Evolutionary conservation across 2,329 filamentous ascomycete genomes (phyloP), one percentile per base, ranked within the genome.

Genomic region (Colletotrichum endophyticum): DNA sequence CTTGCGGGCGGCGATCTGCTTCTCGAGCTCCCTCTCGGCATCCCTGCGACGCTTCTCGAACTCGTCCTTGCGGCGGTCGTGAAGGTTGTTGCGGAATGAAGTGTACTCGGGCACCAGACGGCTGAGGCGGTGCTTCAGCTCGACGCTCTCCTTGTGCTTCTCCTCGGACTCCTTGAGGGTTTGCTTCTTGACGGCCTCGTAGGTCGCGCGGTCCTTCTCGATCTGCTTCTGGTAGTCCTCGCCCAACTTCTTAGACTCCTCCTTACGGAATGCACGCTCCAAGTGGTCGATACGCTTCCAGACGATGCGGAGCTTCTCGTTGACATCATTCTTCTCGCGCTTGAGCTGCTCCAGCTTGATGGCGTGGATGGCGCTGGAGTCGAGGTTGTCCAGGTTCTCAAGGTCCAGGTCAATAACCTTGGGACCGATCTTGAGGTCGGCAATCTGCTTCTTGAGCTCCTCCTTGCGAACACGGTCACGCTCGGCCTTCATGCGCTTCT

Each of bases 231-330:
- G 94, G 83, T 98, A 98, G 83, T 99, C 97, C 67, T 93, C 92
- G 74, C 93, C 89, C 75, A 99, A 89, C 87, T 98, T 96, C 92
- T 98, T 98, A 82, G 94, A 88, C 86, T 99, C 97, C 87, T 99
- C 97, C 85, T 96, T 95, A 82, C 97, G 94, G 91, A 98, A 98
- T 49, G 97, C 97, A 88, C 97, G 95, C 89, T 99, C 97, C 81
- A 99, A 89, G 87, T 99, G 96, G 84, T 99, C 97, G 81, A 98
- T 95, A 79, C 97, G 94, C 92, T 98, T 99, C 85, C 94, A 95
- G 77, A 96, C 98, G 81, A 98, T 92, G 81, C 96, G 94, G 70
- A 99, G 92, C 84, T 95, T 95, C 87, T 98, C 96, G 79, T 95
- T 95, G 80, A 98, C 93, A 83, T 97, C 96, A 83, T 96, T 98